Base-by-base conservation (phyloP, 2,329 filamentous ascomycete genomes). In the Aureobasidium sp. region DNA sequence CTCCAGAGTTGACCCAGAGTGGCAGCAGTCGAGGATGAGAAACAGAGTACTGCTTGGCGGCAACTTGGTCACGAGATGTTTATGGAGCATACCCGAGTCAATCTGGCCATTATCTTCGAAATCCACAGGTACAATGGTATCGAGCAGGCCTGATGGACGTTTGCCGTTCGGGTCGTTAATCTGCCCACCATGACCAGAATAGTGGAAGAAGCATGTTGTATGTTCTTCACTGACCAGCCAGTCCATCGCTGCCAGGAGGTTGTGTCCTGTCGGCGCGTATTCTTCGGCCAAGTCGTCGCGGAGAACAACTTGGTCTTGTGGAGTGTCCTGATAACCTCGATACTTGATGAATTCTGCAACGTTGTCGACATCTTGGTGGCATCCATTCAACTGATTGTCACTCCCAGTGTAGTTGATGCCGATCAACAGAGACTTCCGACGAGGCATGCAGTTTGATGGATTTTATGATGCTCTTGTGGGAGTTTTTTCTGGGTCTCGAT, bases 11-110 rank as follows among this genome's bases (percentile, higher is more conserved):
- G 82, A 84, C 34, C 83, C 83, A 2, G 80, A 83, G 70, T 86
- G 84, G 67, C 84, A 86, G 71, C 83, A 86, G 69, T 86, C 84
- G 67, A 86, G 80, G 31, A 86, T 72, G 65, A 84, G 77, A 68
- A 82, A 83, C 15, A 84, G 74, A 1, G 79, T 79, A 65, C 78
- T 80, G 14, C 72, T 75, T 0, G 80, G 76, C 25, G 81, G 77
- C 70, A 85, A 74, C 1, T 73, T 72, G 0, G 79, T 79, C 20
- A 85, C 79, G 11, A 84, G 77, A 53, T 77, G 75, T 49, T 77
- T 73, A 67, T 85, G 82, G 17, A 84, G 71, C 63, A 76, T 74
- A 15, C 78, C 78, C 67, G 78, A 82, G 36, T 76, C 76, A 36
- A 85, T 79, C 67, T 85, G 82, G 0, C 83, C 83, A 2, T 73